phyloP scores from a whole-genome alignment of 2,329 filamentous ascomycete genomes.

The Neofusicoccum parvum region DNA sequence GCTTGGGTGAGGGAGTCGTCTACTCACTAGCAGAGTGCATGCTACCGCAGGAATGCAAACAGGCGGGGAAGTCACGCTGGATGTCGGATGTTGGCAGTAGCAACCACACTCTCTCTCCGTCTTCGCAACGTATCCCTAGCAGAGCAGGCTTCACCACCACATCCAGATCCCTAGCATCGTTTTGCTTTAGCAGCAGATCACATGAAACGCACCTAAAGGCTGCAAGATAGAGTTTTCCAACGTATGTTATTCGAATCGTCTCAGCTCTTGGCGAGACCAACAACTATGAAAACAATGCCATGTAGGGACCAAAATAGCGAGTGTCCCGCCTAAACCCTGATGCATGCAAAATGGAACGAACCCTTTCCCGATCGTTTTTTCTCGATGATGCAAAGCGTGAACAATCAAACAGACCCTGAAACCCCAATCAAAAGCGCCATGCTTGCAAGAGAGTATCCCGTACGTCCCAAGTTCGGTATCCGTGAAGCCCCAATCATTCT shows the following conservation, averaged over 20 bases:
- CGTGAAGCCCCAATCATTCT: constrained; percentile 10
- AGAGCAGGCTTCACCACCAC: no score
- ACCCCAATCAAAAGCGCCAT: background rate
- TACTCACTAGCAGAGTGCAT: no score
- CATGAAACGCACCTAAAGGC: background rate
- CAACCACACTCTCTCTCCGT: background rate
- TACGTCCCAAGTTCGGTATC: constrained; percentile 6
- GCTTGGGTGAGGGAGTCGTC: no score
- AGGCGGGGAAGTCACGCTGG: no score
- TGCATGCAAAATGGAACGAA: background rate
- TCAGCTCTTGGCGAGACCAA: background rate
- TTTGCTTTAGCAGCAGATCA: background rate
- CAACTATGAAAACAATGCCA: background rate
- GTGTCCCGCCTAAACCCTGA: background rate
- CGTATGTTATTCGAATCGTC: constrained; percentile 8
- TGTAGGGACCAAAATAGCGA: background rate
- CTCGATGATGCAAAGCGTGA: background rate
- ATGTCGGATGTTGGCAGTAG: background rate
- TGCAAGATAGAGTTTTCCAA: background rate
- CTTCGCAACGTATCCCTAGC: background rate
- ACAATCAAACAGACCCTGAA: constrained; percentile 1
- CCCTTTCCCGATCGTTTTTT: background rate
- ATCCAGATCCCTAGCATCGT: background rate
- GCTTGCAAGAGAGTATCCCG: constrained; percentile 19
- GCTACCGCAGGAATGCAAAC: no score